Base-by-base conservation (phyloP, 768 basidiomycete species). In the Psilocybe tampanensis region DNA sequence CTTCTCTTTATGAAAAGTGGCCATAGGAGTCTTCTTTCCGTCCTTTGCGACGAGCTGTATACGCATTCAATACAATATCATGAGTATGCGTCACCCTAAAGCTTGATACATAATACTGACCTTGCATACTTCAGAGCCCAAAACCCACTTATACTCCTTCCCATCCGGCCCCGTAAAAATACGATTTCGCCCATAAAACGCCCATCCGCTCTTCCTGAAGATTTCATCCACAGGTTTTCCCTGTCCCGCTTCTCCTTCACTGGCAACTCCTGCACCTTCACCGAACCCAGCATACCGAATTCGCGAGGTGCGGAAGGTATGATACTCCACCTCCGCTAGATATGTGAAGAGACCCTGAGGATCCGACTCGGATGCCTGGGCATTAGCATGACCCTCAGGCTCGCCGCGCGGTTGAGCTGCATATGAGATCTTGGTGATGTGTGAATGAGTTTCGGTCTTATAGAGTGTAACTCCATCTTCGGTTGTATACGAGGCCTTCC, bases 91-190 rank as follows among this genome's bases (percentile, higher is more conserved):
- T 22, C 17, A 15, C 6, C 4, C 11, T 15, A 47, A 39, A 18
- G 3, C 11, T 17, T n/a, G 6, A n/a, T 18, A 18, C 2, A 42
- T 33, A 24, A 36, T 13, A n/a, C 49, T 19, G 18, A 55, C 60
- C 53, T 61, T 51, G n/a, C 47, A 52, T 5, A 24, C 48, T 4
- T 19, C 19, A 8, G 29, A n/a, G 17, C 29, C 33, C 29, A 58
- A 22, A 19, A 54, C 55, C 56, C 60, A 61, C 15, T 18, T 26
- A 45, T 61, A 61, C 24, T 61, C 60, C 29, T 39, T 52, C 17
- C 60, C 60, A 48, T 76, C 72, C 5, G 64, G 71, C 0, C 71
- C 75, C 1, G 52, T 68, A 44, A 76, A 76, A 8, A 68, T 64
- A n/a, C 71, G 71, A 8, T 66, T 66, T 29, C 43, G 23, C 2